These are phyloP conservation scores for Cryoendolithus antarcticus DNA, from an alignment of 2,329 filamentous ascomycete species.

Conservation along the genomic window DNA sequence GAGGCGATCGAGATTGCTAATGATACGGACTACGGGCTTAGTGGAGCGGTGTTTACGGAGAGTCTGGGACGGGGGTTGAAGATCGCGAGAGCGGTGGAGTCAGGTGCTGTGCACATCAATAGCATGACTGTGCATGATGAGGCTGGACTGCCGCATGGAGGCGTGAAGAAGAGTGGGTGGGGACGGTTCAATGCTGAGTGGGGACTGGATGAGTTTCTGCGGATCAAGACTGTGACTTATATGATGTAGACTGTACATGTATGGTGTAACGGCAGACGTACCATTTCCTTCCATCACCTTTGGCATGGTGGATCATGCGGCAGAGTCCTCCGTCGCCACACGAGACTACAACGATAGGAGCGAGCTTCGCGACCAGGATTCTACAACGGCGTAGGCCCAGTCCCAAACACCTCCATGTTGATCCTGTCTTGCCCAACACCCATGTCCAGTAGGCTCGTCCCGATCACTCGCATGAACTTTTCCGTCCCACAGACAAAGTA, in stretches of 20 bases:
- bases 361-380: no score
- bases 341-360: no score
- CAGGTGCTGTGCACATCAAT: conserved; percentile 46
- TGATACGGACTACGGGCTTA: conserved; percentile 68
- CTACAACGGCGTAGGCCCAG: conserved; percentile 3
- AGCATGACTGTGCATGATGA: conserved; percentile 40
- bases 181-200: conserved; percentile 31
- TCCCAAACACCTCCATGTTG: conserved; percentile 15
- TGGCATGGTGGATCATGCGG: no score
- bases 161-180: conserved; percentile 37
- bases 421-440: conserved; percentile 38
- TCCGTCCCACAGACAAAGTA: conserved; percentile 65
- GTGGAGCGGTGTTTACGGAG: conserved; percentile 58
- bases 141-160: conserved; percentile 35
- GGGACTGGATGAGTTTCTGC: conserved; percentile 37
- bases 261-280: no score
- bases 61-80: conserved; percentile 41
- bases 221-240: conserved; percentile 23
- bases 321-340: no score
- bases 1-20: conserved; percentile 65
- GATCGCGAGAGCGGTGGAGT: conserved; percentile 39
- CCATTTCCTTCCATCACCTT: no score
- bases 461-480: conserved; percentile 54
- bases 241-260: no score
- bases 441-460: conserved; percentile 38